Base-by-base conservation (phyloP, 176 grass and related monocot species). In the Phragmites australis region DNA sequence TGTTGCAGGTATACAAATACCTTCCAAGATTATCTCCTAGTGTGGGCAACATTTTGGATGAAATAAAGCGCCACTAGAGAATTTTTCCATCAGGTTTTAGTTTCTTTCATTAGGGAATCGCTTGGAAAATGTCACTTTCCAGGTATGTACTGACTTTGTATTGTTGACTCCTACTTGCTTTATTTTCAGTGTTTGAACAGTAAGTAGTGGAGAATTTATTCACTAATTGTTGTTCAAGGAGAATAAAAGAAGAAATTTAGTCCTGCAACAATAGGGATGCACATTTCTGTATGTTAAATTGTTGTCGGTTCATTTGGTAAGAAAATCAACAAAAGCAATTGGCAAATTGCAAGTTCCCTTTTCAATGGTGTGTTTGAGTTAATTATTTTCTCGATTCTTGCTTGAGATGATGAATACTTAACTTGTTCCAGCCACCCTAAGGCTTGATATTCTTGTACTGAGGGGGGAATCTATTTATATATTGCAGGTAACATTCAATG, bases 21-120 rank as follows among this genome's bases (percentile, higher is more conserved):
- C 92, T 97, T 84, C 95, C 95, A 84, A 94, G 92, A 82, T 78
- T 94, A 40, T 94, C 95, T 41, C 90, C 91, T 31, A 97, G 86
- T 81, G 92, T 97, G 59, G 72, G 83, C 31, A 92, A 94, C 49
- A 84, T 97, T 70, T 82, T 97, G 65, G 80, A 68, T 56, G 92
- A 92, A 89, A 78, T 94, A 84, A 78, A 73, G 70, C 87, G 95
- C 12, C 95, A 97, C 74, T 97, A 97, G 81, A 64, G 29, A 74
- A 17, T 70, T 39, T 76, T 70, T 75, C 61, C 56, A 65, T 66
- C 51, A 14, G 46, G 73, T 70, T 56, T 78, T 15, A 61, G 71
- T 82, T 74, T 53, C 13, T 77, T 40, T 21, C 55, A 45, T 75
- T 56, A 26, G n/a, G 49, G 62, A 75, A 64, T 75, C 41, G 21